Base-by-base conservation (phyloP, 768 basidiomycete genomes). In the Pleurotus ostreatus region DNA sequence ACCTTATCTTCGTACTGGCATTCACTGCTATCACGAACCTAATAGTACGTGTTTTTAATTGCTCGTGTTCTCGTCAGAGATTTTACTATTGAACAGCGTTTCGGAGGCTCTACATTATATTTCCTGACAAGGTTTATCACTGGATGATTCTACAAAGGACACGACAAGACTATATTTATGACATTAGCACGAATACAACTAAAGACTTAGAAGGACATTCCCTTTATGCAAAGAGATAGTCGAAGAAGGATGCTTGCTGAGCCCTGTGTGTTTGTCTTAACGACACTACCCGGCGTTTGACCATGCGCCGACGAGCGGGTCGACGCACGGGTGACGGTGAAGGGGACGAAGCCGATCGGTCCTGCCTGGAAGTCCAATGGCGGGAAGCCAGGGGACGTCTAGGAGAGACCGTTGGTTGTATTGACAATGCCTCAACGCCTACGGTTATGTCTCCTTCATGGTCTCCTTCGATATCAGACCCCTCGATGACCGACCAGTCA, bases 11-110 rank as follows among this genome's bases (percentile, higher is more conserved):
- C 67, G 86, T 94, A 57, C 78, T 95, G 22, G 78, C 79, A 11
- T 92, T 93, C 63, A 90, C 92, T 34, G 89, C 90, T 4, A 78
- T 93, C 58, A 86, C 86, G 13, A 92, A 89, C 63, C 68, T 78
- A 45, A 83, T 88, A 67, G 74, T 79, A 64, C 49, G 77, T 54
- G 48, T 22, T 7, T 9, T 51, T 26, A 16, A 11, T 16, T 41
- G 2, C 12, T 11, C n/a, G n/a, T 12, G 15, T 15, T 11, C 60
- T 45, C 11, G 5, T 55, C 25, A 41, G 46, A 58, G 16, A 11
- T 49, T 12, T 15, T 38, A 57, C 12, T 46, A 46, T 62, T 12
- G 20, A 23, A n/a, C 38, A 71, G 70, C 66, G 70, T 26, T 70
- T 71, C 47, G 45, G 61, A 23, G 70, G 70, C 46, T 69, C 70